phyloP scores from a whole-genome alignment of 805 yeast species.

The Teunomyces panamensis region DNA sequence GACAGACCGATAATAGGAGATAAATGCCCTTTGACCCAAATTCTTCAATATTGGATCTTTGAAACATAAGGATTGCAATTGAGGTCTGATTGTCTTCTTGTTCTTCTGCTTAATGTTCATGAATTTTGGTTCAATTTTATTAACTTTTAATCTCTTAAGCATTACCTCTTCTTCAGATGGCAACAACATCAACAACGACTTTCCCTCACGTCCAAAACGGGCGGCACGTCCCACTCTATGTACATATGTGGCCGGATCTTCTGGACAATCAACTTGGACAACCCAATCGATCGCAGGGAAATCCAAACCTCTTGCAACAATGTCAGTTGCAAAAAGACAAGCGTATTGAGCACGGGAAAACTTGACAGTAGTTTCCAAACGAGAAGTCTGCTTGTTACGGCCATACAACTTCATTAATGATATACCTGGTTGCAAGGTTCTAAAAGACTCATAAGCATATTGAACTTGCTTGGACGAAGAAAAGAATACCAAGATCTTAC shows the following conservation, averaged over 20 bases:
- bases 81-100: slow-evolving; percentile 72
- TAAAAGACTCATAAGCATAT: slow-evolving; percentile 79
- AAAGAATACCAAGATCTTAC: slow-evolving; percentile 77
- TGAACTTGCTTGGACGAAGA: slow-evolving; percentile 91
- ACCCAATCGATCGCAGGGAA: slow-evolving; percentile 96
- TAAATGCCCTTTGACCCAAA: slow-evolving; percentile 92
- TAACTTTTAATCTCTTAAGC: slow-evolving; percentile 56
- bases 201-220: slow-evolving; percentile 80
- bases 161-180: slow-evolving; percentile 83
- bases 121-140: slow-evolving; percentile 66
- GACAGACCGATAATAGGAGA: slow-evolving; percentile 83
- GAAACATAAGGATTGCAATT: slow-evolving; percentile 87
- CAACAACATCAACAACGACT: slow-evolving; percentile 75
- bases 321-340: slow-evolving; percentile 85
- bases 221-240: slow-evolving; percentile 92
- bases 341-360: slow-evolving; percentile 76
- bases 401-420: slow-evolving; percentile 84
- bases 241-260: slow-evolving; percentile 82
- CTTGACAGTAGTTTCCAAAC: slow-evolving; percentile 77
- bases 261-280: slow-evolving; percentile 89
- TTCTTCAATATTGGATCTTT: slow-evolving; percentile 89
- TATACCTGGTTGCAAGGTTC: slow-evolving; percentile 89
- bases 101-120: slow-evolving; percentile 74
- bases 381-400: slow-evolving; percentile 83
- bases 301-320: slow-evolving; percentile 89